Evolutionary conservation across 768 basidiomycete species (phyloP).

Genomic region (Amanita muscaria): DNA sequence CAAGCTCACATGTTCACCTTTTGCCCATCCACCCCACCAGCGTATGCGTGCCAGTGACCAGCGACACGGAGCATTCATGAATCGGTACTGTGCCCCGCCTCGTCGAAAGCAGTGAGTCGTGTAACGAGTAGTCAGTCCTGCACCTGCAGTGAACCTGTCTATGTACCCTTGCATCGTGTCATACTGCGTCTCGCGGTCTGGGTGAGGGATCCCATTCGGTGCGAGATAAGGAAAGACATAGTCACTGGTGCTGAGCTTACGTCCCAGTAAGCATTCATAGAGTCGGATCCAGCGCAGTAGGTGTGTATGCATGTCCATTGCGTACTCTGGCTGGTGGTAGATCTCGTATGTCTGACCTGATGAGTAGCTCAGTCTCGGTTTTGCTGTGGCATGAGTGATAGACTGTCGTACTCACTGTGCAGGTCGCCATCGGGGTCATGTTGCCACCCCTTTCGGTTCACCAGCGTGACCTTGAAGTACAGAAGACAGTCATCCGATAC

Average conservation of each 20-base stretch:
- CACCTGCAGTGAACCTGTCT: constrained; percentile 17
- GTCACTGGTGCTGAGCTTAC: constrained; percentile 19
- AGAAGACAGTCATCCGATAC: too few species aligned
- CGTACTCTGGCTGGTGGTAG: constrained; percentile 22
- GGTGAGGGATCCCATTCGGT: constrained; percentile 20
- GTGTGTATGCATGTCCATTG: constrained; percentile 21
- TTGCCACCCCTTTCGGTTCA: too few species aligned
- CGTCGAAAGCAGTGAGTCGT: constrained; percentile 28
- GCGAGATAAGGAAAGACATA: constrained; percentile 26
- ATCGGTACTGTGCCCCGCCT: too few species aligned
- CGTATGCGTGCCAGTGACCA: constrained; percentile 27
- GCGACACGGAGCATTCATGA: constrained; percentile 28
- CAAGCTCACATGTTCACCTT: constrained; percentile 24
- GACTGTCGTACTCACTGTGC: too few species aligned
- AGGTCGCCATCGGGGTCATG: too few species aligned
- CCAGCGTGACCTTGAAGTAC: too few species aligned
- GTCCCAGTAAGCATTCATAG: constrained; percentile 14
- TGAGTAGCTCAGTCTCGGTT: too few species aligned
- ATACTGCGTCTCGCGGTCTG: constrained; percentile 18
- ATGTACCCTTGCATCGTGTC: constrained; percentile 21
- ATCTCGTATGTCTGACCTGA: constrained; percentile 27
- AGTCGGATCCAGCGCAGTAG: constrained; percentile 18
- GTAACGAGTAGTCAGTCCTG: constrained; percentile 17
- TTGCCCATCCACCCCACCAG: constrained; percentile 39
- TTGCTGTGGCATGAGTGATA: too few species aligned